A percentile compares a stretch with the other conserved stretches of the same genome.
phyloP scores from a whole-genome alignment of 2,329 filamentous ascomycete species.

The Ophiosphaerella herpotricha region DNA sequence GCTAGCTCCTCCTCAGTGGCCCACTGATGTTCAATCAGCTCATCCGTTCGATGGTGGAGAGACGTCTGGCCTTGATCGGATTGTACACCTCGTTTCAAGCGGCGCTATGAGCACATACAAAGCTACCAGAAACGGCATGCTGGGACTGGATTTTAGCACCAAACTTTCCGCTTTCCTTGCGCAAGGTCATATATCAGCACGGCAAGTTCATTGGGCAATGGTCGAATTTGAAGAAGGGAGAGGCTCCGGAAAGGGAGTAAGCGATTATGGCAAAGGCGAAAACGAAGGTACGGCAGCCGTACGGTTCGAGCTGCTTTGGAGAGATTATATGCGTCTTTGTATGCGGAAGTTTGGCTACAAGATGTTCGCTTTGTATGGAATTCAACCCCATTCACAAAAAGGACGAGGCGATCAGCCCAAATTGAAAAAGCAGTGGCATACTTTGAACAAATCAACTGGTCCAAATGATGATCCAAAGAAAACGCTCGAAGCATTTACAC shows the following conservation, averaged over 20 bases:
- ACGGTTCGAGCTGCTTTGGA: slow-evolving; percentile 73
- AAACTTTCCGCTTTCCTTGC: slow-evolving; percentile 76
- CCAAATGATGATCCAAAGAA: slow-evolving; percentile 52
- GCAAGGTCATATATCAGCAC: slow-evolving; percentile 72
- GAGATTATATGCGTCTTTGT: slow-evolving; percentile 81
- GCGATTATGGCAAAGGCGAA: slow-evolving; percentile 70
- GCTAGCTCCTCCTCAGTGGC: slow-evolving; percentile 57
- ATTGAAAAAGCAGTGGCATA: slow-evolving; percentile 40
- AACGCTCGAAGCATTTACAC: slow-evolving; percentile 56
- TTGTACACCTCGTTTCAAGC: slow-evolving; percentile 64
- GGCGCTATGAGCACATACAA: slow-evolving; percentile 69
- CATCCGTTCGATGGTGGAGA: slow-evolving; percentile 74
- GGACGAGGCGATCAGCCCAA: slow-evolving; percentile 44
- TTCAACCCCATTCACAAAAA: slow-evolving; percentile 49
- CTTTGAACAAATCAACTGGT: slow-evolving; percentile 20
- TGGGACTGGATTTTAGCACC: slow-evolving; percentile 73
- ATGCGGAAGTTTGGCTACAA: slow-evolving; percentile 69
- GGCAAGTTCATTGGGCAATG: slow-evolving; percentile 73
- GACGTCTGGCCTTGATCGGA: slow-evolving; percentile 60
- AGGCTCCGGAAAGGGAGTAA: slow-evolving; percentile 23
- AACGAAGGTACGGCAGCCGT: slow-evolving; percentile 72
- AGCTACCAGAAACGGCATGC: slow-evolving; percentile 70
- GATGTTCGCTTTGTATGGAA: slow-evolving; percentile 69
- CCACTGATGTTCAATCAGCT: slow-evolving; percentile 60
- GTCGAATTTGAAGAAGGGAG: slow-evolving; percentile 70